A percentile compares a stretch with the other conserved stretches of the same genome.
These are phyloP conservation scores for Podila horticola DNA, from an alignment of 192 early-diverging fungal genomes.

Conservation along the genomic window DNA sequence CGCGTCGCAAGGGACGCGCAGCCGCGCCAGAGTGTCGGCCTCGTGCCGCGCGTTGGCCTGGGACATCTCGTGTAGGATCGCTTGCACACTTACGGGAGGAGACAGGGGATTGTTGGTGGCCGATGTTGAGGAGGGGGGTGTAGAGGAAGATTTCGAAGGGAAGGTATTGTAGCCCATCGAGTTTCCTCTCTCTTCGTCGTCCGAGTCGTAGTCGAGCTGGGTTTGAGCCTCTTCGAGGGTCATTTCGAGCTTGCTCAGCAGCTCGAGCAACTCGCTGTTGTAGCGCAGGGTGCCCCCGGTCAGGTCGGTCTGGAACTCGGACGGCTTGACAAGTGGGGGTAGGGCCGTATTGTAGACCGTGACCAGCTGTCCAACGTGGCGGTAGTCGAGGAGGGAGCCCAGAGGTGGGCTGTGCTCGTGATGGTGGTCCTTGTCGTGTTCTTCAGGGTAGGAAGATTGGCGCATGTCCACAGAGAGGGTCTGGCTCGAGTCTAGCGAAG, in stretches of 20 bases:
- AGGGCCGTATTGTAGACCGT: constrained; percentile 6
- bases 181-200: neutral
- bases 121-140: neutral
- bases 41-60: constrained; percentile 9
- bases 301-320: constrained; percentile 27
- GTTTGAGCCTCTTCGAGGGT: neutral
- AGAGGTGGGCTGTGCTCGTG: constrained; percentile 1
- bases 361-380: constrained; percentile 33
- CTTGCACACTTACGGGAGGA: neutral
- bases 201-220: neutral
- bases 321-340: constrained; percentile 19
- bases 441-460: constrained; percentile 1
- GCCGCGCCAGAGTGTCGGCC: constrained; percentile 5
- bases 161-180: neutral
- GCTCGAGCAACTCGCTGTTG: constrained; percentile 1
- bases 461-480: neutral
- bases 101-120: neutral
- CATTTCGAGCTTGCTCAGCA: constrained; percentile 11
- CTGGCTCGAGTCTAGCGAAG: neutral
- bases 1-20: constrained; percentile 25
- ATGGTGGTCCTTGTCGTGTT: neutral
- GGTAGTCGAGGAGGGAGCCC: constrained; percentile 32
- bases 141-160: neutral
- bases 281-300: constrained; percentile 5
- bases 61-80: constrained; percentile 7